These are phyloP conservation scores for Clarkia xantiana DNA, from an alignment of 345 rosid genomes.

Conservation along the genomic window DNA sequence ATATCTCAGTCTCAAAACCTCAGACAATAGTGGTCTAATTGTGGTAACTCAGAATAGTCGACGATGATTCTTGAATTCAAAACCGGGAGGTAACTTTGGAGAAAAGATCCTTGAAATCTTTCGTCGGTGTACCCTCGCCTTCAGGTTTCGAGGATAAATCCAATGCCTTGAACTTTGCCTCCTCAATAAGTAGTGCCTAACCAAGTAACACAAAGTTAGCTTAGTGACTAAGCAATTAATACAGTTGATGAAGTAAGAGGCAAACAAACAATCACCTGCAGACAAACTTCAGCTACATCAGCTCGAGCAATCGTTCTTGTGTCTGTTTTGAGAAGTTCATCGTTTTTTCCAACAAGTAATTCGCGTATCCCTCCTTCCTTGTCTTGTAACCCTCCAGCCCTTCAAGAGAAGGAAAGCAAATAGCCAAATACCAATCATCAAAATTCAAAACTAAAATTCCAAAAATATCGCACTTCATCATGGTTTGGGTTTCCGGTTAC, in stretches of 20 bases:
- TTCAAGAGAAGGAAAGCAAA: constrained; percentile 14
- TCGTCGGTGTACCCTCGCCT: constrained; percentile 70
- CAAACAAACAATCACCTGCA: constrained; percentile 36
- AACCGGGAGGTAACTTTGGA: constrained; percentile 49
- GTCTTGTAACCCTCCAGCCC: constrained; percentile 97
- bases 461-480: not conserved
- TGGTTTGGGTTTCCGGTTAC: constrained; percentile 11
- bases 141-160: constrained; percentile 88
- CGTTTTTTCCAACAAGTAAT: constrained; percentile 69
- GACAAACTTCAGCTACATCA: constrained; percentile 86
- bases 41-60: too few relatives aligned
- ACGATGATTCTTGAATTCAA: constrained; percentile 13
- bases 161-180: constrained; percentile 72
- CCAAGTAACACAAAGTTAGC: not conserved
- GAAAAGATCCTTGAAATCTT: constrained; percentile 75
- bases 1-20: too few relatives aligned
- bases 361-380: constrained; percentile 84
- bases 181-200: constrained; percentile 65
- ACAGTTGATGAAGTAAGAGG: not conserved
- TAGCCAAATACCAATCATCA: too few relatives aligned
- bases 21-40: too few relatives aligned
- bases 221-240: not conserved
- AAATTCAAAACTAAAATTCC: not conserved
- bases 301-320: constrained; percentile 60
- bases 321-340: constrained; percentile 85